Evolutionary conservation across 2,329 filamentous ascomycete genomes (phyloP).

Genomic region (Endocalyx cinctus): DNA sequence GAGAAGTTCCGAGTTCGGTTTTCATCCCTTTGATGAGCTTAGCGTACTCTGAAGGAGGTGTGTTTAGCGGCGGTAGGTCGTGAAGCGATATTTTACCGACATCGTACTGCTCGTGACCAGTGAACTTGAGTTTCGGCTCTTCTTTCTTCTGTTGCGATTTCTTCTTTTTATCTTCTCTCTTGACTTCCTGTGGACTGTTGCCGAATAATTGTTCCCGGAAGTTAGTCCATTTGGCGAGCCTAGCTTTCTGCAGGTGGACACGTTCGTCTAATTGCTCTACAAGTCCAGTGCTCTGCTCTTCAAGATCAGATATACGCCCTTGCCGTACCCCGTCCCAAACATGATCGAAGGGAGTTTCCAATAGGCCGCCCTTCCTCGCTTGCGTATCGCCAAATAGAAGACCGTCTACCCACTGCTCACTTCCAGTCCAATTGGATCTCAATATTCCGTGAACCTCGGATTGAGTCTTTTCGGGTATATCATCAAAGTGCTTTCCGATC

Average conservation of each 20-base stretch:
- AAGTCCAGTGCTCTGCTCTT: constrained; percentile 47
- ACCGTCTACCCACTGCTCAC: constrained; percentile 67
- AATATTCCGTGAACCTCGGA: constrained; percentile 55
- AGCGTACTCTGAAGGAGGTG: constrained; percentile 38
- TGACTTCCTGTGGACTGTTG: constrained; percentile 18
- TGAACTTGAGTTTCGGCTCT: no score
- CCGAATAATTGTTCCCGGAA: constrained; percentile 52
- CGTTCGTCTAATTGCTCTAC: constrained; percentile 68
- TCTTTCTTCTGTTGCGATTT: constrained; percentile 27
- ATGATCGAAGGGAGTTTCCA: constrained; percentile 62
- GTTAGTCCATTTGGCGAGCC: constrained; percentile 69
- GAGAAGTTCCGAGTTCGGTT: constrained; percentile 32
- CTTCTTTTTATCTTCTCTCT: constrained; percentile 14
- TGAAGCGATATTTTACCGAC: no score
- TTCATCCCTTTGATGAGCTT: constrained; percentile 38
- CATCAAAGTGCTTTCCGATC: constrained; percentile 19
- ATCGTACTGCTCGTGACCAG: no score
- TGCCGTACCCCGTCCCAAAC: constrained; percentile 66
- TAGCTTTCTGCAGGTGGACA: constrained; percentile 60
- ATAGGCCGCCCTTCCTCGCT: constrained; percentile 54
- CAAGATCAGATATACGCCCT: constrained; percentile 52
- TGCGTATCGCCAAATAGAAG: constrained; percentile 63
- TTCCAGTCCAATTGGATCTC: constrained; percentile 73
- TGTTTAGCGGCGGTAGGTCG: no score
- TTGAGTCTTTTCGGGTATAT: constrained; percentile 38